A percentile compares a stretch with the other conserved stretches of the same genome.
phyloP scores from a whole-genome alignment of 2,329 filamentous ascomycete species.

The Hymenotorrendiella dingleyae region DNA sequence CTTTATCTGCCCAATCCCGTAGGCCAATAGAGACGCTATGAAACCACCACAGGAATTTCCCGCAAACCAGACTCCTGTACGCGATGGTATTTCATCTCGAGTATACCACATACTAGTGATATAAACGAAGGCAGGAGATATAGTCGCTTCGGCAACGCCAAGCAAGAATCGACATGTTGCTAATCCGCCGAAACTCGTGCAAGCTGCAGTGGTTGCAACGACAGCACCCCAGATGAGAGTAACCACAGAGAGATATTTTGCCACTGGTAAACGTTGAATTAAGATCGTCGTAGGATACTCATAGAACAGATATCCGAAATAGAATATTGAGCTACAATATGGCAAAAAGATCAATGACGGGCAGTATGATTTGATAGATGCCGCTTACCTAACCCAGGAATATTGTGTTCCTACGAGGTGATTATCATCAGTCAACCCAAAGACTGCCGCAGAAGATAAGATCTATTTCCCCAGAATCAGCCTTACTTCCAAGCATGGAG shows the following conservation, averaged over 20 bases:
- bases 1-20: conserved; percentile 49
- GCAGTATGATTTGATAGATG: too few relatives aligned
- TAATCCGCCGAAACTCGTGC: conserved; percentile 44
- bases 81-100: conserved; percentile 49
- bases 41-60: conserved; percentile 47
- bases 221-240: conserved; percentile 32
- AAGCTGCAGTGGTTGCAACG: conserved; percentile 42
- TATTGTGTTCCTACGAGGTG: conserved; percentile 42
- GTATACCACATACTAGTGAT: conserved; percentile 42
- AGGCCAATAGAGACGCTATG: conserved; percentile 46
- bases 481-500: background rate
- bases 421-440: conserved; percentile 41
- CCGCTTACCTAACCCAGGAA: conserved; percentile 41
- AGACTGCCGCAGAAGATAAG: conserved; percentile 40
- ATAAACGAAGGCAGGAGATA: conserved; percentile 48
- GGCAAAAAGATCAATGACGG: too few relatives aligned
- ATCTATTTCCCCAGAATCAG: conserved; percentile 6
- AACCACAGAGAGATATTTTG: conserved; percentile 45
- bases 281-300: conserved; percentile 37
- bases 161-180: conserved; percentile 44
- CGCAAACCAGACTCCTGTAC: conserved; percentile 55
- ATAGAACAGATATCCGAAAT: conserved; percentile 39
- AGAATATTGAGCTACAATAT: conserved; percentile 45
- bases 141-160: conserved; percentile 44
- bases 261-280: conserved; percentile 47